These are phyloP conservation scores for Coemansia sp. DNA, from an alignment of 192 early-diverging fungal genomes.

Conservation along the genomic window DNA sequence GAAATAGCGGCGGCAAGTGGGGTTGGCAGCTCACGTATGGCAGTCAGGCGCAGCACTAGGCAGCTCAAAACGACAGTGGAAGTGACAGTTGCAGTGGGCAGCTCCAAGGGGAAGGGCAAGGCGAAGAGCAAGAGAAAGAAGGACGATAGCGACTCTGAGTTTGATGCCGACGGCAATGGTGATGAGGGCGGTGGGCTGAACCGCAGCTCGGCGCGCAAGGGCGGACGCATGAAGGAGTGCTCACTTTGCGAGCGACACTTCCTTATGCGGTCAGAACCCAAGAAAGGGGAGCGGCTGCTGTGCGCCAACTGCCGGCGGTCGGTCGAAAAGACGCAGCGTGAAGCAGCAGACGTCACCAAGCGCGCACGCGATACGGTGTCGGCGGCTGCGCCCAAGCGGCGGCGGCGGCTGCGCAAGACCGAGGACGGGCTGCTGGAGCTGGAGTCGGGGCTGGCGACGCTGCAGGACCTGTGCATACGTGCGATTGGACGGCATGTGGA, in stretches of 20 bases:
- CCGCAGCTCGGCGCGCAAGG: slow-evolving; percentile 43
- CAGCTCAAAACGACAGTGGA: not conserved
- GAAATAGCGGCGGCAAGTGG: slow-evolving; percentile 9
- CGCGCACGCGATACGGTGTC: slow-evolving; percentile 11
- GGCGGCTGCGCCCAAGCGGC: slow-evolving; percentile 1
- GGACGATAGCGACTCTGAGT: slow-evolving; percentile 10
- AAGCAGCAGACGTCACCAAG: slow-evolving; percentile 8
- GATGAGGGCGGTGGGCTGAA: slow-evolving; percentile 37
- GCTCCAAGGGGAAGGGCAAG: slow-evolving; percentile 8
- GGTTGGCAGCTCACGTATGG: slow-evolving; percentile 1
- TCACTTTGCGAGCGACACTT: slow-evolving; percentile 41
- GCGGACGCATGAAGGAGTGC: slow-evolving; percentile 42
- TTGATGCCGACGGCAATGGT: not conserved
- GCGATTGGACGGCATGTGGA: slow-evolving; percentile 75
- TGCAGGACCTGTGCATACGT: slow-evolving; percentile 67
- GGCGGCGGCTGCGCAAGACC: slow-evolving; percentile 26
- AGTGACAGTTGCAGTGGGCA: not conserved
- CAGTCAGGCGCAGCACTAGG: not conserved
- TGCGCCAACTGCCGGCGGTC: slow-evolving; percentile 39
- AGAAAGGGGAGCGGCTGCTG: slow-evolving; percentile 8
- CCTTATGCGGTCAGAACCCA: slow-evolving; percentile 25
- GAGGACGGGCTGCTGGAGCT: slow-evolving; percentile 54
- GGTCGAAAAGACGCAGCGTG: slow-evolving; percentile 19
- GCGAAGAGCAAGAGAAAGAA: slow-evolving; percentile 22
- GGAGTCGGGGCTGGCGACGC: slow-evolving; percentile 54